Evolutionary conservation across 2,329 filamentous ascomycete species (phyloP), one percentile per base, ranked within the genome.

Genomic region (Emydomyces testavorans): DNA sequence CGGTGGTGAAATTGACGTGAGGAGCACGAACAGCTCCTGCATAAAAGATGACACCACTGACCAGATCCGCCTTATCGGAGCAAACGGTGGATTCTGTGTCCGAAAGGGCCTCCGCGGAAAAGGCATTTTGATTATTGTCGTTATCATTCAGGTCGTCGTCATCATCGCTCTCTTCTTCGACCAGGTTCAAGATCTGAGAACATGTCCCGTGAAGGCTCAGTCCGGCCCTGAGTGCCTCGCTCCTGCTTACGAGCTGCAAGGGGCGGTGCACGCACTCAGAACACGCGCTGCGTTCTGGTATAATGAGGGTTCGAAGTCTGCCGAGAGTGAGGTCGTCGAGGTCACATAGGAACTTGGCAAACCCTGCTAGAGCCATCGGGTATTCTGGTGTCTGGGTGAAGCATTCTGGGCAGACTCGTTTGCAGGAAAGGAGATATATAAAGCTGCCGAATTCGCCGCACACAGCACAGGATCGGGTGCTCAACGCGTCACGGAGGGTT

Each of bases 381-480:
- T 40, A 47, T 16, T 23, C 16, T 24, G 35, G 35, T 8, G 2
- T 7, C 6, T 13, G 36, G 2, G 28, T 40, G 21, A 65, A 52
- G 40, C 63, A 65, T 37, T 57, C 50, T 21, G 55, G 57, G 49
- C 62, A 66, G 37, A 57, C 50, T 44, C 63, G 57, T 45, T 63
- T 58, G 49, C 59, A 64, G 2, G 59, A 60, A 0, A 61, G 59
- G 24, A 65, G 52, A 37, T 63, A 62, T 10, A 65, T 47, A 45
- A 62, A 63, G 1, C 50, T 54, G 11, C 59, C 62, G 49, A 59
- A 63, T 7, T 57, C 48, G 28, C 52, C 48, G 35, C 62, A 65
- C 3, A 57, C 60, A 13, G 53, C 54, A 46, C 62, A 65, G 32
- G 39, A 49, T 10, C 52, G 49, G 6, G 56, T 56, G 28, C 54